phyloP scores from a whole-genome alignment of 345 rosid species.

The Rhizophora apiculata region DNA sequence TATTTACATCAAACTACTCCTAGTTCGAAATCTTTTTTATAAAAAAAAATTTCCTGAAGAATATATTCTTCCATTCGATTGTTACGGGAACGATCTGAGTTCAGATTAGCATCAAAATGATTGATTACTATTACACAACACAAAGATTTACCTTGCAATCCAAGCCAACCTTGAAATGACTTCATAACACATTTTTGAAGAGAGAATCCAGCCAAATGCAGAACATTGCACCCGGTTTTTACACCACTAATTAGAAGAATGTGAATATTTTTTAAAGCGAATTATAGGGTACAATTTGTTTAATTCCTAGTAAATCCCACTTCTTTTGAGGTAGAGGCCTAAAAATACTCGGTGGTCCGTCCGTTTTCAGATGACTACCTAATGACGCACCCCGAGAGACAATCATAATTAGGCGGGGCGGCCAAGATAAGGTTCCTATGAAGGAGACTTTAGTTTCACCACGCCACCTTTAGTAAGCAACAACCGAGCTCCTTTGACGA shows the following conservation, averaged over 20 bases:
- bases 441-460: slow-evolving; percentile 37
- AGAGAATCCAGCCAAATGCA: background rate
- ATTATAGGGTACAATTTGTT: background rate
- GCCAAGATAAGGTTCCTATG: slow-evolving; percentile 9
- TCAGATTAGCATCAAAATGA: no score
- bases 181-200: background rate
- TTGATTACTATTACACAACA: background rate
- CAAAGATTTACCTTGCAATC: background rate
- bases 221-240: no score
- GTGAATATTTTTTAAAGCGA: background rate
- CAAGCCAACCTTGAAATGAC: background rate
- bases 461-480: slow-evolving; percentile 42
- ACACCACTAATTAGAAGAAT: no score
- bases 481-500: slow-evolving; percentile 58
- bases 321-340: slow-evolving; percentile 6
- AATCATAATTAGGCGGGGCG: background rate
- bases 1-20: no score
- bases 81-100: no score
- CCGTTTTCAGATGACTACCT: background rate
- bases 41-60: no score
- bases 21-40: no score
- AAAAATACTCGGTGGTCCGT: background rate
- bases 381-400: background rate
- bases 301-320: slow-evolving; percentile 1
- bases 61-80: no score